Evolutionary conservation across 2,329 filamentous ascomycete genomes (phyloP), one percentile per base, ranked within the genome.

Genomic region (Microcyclospora pomicola): DNA sequence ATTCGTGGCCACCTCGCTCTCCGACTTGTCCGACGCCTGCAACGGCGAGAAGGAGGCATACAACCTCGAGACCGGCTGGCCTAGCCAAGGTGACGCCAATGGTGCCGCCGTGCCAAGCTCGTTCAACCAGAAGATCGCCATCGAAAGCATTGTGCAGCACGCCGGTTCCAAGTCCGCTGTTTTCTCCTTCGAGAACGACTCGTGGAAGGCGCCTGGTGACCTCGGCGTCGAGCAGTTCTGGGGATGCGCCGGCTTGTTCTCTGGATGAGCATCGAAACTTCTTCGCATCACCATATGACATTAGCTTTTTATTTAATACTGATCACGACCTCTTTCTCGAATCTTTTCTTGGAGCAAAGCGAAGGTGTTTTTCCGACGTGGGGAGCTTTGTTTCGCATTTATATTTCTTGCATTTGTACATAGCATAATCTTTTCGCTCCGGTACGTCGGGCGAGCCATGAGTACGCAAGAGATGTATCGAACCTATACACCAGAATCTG

Each of bases 11-110:
- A 57, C 68, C 51, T 78, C 94, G 71, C 73, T 94, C 47, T 65
- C 75, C 34, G 68, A 82, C 47, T 77, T 93, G 45, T 65, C 75
- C 58, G 59, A 61, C 50, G 66, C 84, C 51, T 96, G 88, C 74
- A 59, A 68, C 31, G 72, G 72, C 30, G 39, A 43, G 58, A 82
- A 82, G 68, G 65, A 73, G 29, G 79, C 78, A 49, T 76, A 84
- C 68, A 84, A 88, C 66, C 71, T 92, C 50, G 88, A 96, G 77
- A 82, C 81, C 40, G 88, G 88, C 54, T 96, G 87, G 86, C 88
- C 88, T 47, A 77, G 67, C 38, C 4, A 6, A 4, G 87, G 87
- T 57, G 52, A 60, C 24, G 61, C 73, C 65, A 88, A 91, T 64
- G 84, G 83, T 43, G 56, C 56, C 14, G 86, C 86, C 41, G 67